Conservation (phyloP, 495 filamentous ascomycete genomes). For the Talaromyces ruber region DNA sequence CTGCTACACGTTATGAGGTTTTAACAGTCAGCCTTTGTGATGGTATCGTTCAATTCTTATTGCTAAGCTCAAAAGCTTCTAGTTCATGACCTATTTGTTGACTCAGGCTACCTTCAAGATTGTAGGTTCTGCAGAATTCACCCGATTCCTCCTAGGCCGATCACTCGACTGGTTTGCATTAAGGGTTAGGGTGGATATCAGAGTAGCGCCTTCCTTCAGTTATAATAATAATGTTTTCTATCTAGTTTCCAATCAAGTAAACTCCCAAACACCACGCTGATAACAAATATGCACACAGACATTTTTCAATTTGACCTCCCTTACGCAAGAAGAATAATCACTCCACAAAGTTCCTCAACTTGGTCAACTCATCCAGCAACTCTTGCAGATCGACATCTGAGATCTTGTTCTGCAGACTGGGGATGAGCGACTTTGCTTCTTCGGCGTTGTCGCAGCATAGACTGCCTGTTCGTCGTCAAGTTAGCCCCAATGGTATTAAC, state of each 20-base stretch:
- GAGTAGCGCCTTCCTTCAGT: not conserved
- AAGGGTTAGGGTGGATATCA: not conserved
- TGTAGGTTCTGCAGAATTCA: too few relatives aligned
- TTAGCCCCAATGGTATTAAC: constrained; percentile 8
- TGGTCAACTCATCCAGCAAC: constrained; percentile 81
- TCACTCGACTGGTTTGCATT: too few relatives aligned
- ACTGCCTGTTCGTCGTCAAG: constrained; percentile 48
- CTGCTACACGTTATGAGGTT: too few relatives aligned
- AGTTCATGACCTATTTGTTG: too few relatives aligned
- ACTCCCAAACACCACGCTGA: constrained; percentile 3
- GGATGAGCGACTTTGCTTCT: constrained; percentile 94
- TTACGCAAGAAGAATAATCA: constrained; percentile 6
- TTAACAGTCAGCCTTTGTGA: too few relatives aligned
- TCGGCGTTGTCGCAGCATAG: constrained; percentile 87
- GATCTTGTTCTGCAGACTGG: constrained; percentile 82
- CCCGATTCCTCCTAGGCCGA: too few relatives aligned
- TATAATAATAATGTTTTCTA: not conserved
- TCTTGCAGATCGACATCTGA: constrained; percentile 78
- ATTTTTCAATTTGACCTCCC: too few relatives aligned
- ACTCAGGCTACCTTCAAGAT: too few relatives aligned
- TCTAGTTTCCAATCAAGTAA: not conserved
- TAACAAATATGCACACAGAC: not conserved
- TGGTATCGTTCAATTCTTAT: too few relatives aligned
- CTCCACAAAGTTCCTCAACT: constrained; percentile 54
- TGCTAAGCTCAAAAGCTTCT: too few relatives aligned